Evolutionary conservation across 192 early-diverging fungal genomes (phyloP).

Genomic region (Coemansia sp.): DNA sequence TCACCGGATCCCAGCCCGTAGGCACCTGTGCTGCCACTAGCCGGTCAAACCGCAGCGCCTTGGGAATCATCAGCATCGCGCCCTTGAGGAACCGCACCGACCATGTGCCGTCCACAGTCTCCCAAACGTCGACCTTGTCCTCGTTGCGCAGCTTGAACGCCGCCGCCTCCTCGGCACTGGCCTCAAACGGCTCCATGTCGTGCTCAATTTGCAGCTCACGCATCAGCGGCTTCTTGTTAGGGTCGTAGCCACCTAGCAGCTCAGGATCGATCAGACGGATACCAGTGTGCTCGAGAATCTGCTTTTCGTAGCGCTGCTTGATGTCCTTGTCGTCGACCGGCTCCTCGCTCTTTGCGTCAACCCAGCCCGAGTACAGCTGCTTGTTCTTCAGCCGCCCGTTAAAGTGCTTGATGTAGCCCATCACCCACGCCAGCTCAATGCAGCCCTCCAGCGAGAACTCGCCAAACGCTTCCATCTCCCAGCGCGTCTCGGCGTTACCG

Average conservation of each 20-base stretch:
- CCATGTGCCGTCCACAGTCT: slow-evolving; percentile 66
- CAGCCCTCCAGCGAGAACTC: slow-evolving; percentile 60
- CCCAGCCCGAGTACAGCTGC: slow-evolving; percentile 82
- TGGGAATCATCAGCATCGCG: slow-evolving; percentile 84
- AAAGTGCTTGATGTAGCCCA: slow-evolving; percentile 91
- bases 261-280: slow-evolving; percentile 92
- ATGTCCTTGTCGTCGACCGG: slow-evolving; percentile 86
- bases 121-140: slow-evolving; percentile 66
- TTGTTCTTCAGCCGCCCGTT: slow-evolving; percentile 77
- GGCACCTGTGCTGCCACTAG: slow-evolving; percentile 81
- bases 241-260: slow-evolving; percentile 84
- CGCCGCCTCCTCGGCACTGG: slow-evolving; percentile 82
- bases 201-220: slow-evolving; percentile 88
- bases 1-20: slow-evolving; percentile 87
- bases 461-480: slow-evolving; percentile 94
- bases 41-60: slow-evolving; percentile 88
- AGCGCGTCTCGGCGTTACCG: slow-evolving; percentile 87
- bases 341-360: slow-evolving; percentile 81
- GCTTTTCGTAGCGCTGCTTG: slow-evolving; percentile 90
- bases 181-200: slow-evolving; percentile 86
- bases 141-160: slow-evolving; percentile 85
- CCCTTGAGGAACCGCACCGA: slow-evolving; percentile 83
- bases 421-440: slow-evolving; percentile 96
- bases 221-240: slow-evolving; percentile 79
- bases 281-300: slow-evolving; percentile 88